A percentile compares a stretch with the other conserved stretches of the same genome.
Evolutionary conservation across 805 yeast genomes (phyloP).

Genomic region (Lipomyces lipofer): DNA sequence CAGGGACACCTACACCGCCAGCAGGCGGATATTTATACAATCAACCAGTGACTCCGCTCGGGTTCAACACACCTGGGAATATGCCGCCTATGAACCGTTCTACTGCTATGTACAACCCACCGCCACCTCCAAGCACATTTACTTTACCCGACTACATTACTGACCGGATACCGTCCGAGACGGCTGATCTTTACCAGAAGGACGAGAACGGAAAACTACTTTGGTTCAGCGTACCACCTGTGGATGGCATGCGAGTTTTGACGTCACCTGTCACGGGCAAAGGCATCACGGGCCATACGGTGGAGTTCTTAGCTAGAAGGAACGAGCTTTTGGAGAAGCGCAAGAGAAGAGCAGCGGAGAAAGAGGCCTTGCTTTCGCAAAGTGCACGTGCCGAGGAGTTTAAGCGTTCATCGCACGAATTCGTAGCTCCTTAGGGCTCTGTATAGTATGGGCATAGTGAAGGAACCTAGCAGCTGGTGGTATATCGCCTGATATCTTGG

Average conservation of each 20-base stretch:
- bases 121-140: slow-evolving; percentile 40
- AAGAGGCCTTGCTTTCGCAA: slow-evolving; percentile 4
- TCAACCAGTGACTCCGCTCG: slow-evolving; percentile 3
- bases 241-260: slow-evolving; percentile 19
- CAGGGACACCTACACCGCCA: slow-evolving; percentile 20
- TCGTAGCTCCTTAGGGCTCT: too few relatives aligned
- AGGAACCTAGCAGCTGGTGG: too few relatives aligned
- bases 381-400: too few relatives aligned
- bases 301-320: slow-evolving; percentile 25
- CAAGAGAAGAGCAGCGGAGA: slow-evolving; percentile 21
- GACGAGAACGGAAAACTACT: slow-evolving; percentile 31
- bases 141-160: slow-evolving; percentile 38
- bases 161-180: slow-evolving; percentile 30
- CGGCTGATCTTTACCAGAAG: slow-evolving; percentile 27
- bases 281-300: slow-evolving; percentile 22
- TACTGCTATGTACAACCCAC: slow-evolving; percentile 34
- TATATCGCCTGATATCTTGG: too few relatives aligned
- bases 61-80: background rate
- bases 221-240: slow-evolving; percentile 37
- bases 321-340: slow-evolving; percentile 21
- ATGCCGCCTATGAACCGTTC: slow-evolving; percentile 16
- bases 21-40: slow-evolving; percentile 5
- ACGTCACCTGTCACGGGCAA: slow-evolving; percentile 7
- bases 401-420: too few relatives aligned
- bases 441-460: too few relatives aligned